Conservation (phyloP, 179 eudicot genomes). For the Silene noctiflora region DNA sequence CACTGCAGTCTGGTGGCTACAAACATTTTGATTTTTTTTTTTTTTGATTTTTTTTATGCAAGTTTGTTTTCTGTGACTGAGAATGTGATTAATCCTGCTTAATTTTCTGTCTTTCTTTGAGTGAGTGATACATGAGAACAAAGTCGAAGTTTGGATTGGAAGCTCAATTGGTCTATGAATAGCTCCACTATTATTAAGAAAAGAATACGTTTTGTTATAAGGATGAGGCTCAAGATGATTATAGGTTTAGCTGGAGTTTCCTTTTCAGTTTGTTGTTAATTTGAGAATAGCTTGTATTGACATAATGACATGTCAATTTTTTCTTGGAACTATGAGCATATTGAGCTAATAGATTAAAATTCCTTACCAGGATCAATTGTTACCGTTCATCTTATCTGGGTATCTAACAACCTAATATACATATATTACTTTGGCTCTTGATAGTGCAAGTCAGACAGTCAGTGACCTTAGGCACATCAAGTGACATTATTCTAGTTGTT, state of each 20-base stretch:
- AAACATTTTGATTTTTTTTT: too few species aligned
- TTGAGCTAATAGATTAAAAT: neutral
- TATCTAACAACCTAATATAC: neutral
- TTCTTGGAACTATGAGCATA: neutral
- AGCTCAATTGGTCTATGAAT: slow-evolving; percentile 5
- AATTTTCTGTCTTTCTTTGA: too few species aligned
- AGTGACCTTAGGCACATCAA: neutral
- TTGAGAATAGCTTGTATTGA: neutral
- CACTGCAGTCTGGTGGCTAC: too few species aligned
- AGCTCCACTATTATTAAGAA: neutral
- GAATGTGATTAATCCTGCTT: too few species aligned
- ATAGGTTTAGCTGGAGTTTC: neutral
- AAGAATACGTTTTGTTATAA: neutral
- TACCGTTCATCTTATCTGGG: neutral
- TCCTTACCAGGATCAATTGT: neutral
- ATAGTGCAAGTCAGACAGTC: neutral
- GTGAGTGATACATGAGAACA: neutral
- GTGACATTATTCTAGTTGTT: neutral
- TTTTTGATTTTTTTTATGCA: too few species aligned
- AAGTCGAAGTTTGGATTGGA: neutral
- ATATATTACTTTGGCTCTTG: neutral
- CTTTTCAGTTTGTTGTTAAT: neutral
- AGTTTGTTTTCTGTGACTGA: too few species aligned
- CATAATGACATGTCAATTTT: neutral
- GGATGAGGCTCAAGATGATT: neutral